A percentile compares a stretch with the other conserved stretches of the same genome.
These are phyloP conservation scores for Macrolepiota albuminosa DNA, from an alignment of 768 basidiomycete genomes.

Conservation along the genomic window DNA sequence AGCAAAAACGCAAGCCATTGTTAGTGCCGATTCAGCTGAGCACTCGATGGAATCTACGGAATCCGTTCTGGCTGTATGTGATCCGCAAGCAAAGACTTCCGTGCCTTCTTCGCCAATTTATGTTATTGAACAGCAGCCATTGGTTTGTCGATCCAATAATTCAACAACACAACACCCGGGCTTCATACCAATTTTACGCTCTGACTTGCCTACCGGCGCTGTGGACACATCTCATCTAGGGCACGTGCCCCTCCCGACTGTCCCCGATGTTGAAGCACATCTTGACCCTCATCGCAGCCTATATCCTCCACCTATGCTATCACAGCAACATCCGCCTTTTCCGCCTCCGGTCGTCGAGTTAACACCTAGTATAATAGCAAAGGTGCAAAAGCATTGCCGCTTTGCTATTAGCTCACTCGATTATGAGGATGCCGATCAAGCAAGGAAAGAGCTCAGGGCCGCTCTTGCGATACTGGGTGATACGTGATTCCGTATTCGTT, in stretches of 20 bases:
- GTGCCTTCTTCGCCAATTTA: conserved; percentile 12
- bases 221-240: background rate
- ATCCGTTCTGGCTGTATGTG: background rate
- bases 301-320: conserved; percentile 15
- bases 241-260: background rate
- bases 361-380: conserved; percentile 60
- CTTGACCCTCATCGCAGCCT: conserved; percentile 5
- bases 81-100: conserved; percentile 5
- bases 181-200: background rate
- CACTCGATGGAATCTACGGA: background rate
- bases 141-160: background rate
- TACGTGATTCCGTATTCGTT: conserved; percentile 16
- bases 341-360: conserved; percentile 38
- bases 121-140: background rate
- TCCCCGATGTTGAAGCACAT: background rate
- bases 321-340: conserved; percentile 17
- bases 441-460: conserved; percentile 72
- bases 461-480: conserved; percentile 69
- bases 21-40: background rate
- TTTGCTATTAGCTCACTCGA: conserved; percentile 95
- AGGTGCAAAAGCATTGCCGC: conserved; percentile 86
- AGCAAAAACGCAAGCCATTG: background rate
- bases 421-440: conserved; percentile 89
- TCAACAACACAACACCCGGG: background rate
- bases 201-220: background rate